Percentiles rank a stretch among this genome's conserved stretches.
phyloP scores from a whole-genome alignment of 345 rosid species.

The Bretschneidera sinensis region DNA sequence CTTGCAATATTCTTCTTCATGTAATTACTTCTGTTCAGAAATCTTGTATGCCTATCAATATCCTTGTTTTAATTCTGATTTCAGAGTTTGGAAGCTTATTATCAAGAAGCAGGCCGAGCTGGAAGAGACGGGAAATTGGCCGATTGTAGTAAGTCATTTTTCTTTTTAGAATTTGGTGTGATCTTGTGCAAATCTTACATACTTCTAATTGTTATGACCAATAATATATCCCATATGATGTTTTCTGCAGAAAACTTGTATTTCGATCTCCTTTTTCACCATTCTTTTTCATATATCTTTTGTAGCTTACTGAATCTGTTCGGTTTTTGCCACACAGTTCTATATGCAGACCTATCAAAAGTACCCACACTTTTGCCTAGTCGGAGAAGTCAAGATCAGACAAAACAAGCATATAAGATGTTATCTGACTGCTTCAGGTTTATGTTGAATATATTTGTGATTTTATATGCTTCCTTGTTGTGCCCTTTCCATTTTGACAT shows the following conservation, averaged over 20 bases:
- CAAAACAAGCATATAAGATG: conserved; percentile 67
- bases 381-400: conserved; percentile 69
- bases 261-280: background rate
- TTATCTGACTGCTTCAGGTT: conserved; percentile 79
- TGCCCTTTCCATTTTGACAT: conserved; percentile 3
- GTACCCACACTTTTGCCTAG: conserved; percentile 72
- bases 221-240: background rate
- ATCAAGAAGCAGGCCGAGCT: conserved; percentile 99
- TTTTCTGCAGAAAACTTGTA: background rate
- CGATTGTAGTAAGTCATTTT: conserved; percentile 60
- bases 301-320: background rate
- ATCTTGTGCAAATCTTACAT: background rate
- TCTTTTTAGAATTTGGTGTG: background rate
- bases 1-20: background rate
- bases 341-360: conserved; percentile 66
- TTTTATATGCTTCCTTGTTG: background rate
- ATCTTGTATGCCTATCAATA: background rate
- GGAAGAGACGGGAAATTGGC: conserved; percentile 91
- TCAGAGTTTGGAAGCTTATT: conserved; percentile 91
- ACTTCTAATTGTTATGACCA: conserved; percentile 4
- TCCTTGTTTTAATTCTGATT: background rate
- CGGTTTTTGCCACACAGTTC: conserved; percentile 35
- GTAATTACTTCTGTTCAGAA: background rate
- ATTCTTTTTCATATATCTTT: background rate
- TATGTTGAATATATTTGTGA: conserved; percentile 1